Conservation (phyloP, 1,139 yeast genomes). For the Candida sp. region DNA sequence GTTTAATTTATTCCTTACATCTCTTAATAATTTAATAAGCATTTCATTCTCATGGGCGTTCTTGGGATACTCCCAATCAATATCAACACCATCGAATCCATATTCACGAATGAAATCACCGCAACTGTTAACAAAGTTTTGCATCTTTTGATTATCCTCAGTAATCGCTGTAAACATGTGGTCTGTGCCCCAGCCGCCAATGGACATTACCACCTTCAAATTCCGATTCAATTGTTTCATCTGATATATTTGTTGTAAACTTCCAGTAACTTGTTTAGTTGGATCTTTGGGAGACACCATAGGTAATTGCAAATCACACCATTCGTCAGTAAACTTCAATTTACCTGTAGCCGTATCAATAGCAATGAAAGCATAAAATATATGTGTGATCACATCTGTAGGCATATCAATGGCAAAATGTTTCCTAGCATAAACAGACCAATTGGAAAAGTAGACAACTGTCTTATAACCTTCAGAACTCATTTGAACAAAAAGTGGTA, state of each 20-base stretch:
- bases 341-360: conserved; percentile 54
- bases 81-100: conserved; percentile 86
- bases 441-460: conserved; percentile 43
- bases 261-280: conserved; percentile 35
- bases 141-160: conserved; percentile 28
- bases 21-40: conserved; percentile 43
- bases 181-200: conserved; percentile 87
- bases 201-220: conserved; percentile 63
- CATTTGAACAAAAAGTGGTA: not conserved
- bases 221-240: conserved; percentile 47
- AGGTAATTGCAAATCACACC: conserved; percentile 62
- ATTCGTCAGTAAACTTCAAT: conserved; percentile 54
- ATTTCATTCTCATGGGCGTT: conserved; percentile 40
- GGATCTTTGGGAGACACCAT: conserved; percentile 19
- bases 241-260: conserved; percentile 52
- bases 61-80: conserved; percentile 93
- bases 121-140: conserved; percentile 49
- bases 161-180: conserved; percentile 49
- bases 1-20: conserved; percentile 41
- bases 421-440: conserved; percentile 70
- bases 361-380: conserved; percentile 74
- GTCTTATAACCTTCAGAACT: conserved; percentile 11
- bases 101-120: conserved; percentile 45
- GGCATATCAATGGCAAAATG: conserved; percentile 73
- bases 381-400: conserved; percentile 51